These are phyloP conservation scores for Sporothrix inflata DNA, from an alignment of 2,329 filamentous ascomycete genomes.

Conservation along the genomic window DNA sequence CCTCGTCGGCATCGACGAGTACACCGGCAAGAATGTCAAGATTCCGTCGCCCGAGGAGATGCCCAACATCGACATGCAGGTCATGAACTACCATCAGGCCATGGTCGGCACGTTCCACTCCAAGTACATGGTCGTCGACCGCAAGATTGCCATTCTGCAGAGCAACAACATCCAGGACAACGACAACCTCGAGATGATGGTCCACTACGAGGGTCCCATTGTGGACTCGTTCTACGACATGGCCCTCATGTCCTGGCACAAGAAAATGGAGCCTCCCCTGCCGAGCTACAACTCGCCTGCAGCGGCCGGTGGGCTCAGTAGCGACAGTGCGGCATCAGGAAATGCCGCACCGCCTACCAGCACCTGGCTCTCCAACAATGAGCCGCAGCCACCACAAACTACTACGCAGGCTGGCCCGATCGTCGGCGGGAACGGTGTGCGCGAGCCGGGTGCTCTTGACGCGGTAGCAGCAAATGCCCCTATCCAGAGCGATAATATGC, in stretches of 20 bases:
- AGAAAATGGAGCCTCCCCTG: conserved; percentile 61
- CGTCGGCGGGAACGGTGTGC: background rate
- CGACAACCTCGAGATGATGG: conserved; percentile 81
- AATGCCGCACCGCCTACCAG: background rate
- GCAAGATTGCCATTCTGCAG: conserved; percentile 69
- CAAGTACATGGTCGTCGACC: conserved; percentile 78
- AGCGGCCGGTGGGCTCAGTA: conserved; percentile 37
- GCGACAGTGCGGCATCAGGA: background rate
- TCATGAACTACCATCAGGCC: conserved; percentile 72
- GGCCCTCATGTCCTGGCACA: conserved; percentile 73
- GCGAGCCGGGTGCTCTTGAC: conserved; percentile 32
- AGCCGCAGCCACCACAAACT: background rate
- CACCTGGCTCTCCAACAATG: background rate
- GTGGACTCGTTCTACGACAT: conserved; percentile 77
- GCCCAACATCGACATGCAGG: conserved; percentile 71
- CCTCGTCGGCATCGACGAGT: conserved; percentile 60
- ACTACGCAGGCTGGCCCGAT: background rate
- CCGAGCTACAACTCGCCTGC: conserved; percentile 59
- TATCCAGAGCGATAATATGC: conserved; percentile 26
- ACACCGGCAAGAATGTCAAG: conserved; percentile 59
- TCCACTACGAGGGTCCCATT: conserved; percentile 73
- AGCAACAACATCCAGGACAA: conserved; percentile 82
- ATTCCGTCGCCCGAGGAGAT: conserved; percentile 68
- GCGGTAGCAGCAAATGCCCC: background rate
- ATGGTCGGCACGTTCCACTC: conserved; percentile 75